phyloP scores from a whole-genome alignment of 805 yeast genomes.

The Starmerella apicola region DNA sequence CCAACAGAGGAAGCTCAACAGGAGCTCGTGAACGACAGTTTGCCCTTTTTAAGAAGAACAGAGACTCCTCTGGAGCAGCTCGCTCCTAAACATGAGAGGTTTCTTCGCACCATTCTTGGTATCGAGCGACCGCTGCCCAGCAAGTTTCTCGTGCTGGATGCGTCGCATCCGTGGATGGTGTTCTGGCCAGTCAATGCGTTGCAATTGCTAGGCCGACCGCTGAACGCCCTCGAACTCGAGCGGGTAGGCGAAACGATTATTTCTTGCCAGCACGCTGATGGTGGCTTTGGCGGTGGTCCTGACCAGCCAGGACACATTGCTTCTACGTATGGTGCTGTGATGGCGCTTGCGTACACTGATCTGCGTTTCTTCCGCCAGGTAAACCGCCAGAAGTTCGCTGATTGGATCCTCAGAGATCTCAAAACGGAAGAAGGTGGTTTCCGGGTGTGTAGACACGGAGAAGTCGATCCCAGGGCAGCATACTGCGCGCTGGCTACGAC shows the following conservation, averaged over 20 bases:
- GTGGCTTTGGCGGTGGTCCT: constrained; percentile 80
- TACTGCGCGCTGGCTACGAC: constrained; percentile 78
- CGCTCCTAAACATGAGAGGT: constrained; percentile 32
- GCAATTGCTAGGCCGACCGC: constrained; percentile 31
- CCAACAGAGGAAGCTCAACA: constrained; percentile 7
- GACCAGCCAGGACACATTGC: constrained; percentile 79
- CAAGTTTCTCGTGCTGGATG: constrained; percentile 50
- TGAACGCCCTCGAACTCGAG: constrained; percentile 17
- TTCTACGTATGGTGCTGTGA: constrained; percentile 64
- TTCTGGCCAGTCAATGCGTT: constrained; percentile 68
- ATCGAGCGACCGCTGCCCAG: constrained; percentile 34
- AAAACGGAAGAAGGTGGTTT: constrained; percentile 69
- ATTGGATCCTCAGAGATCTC: constrained; percentile 48
- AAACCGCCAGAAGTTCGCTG: constrained; percentile 37
- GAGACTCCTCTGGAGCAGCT: not conserved
- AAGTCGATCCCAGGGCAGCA: constrained; percentile 64
- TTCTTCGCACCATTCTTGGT: constrained; percentile 31
- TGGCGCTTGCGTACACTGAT: constrained; percentile 45
- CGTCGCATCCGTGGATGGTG: constrained; percentile 83
- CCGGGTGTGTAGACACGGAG: constrained; percentile 64
- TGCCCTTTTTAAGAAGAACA: constrained; percentile 12
- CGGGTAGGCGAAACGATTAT: constrained; percentile 24
- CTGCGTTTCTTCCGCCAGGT: constrained; percentile 33
- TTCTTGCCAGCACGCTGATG: constrained; percentile 29
- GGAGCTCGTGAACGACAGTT: constrained; percentile 10